Evolutionary conservation across 805 yeast species (phyloP).

Genomic region (Yamadazyma sp.): DNA sequence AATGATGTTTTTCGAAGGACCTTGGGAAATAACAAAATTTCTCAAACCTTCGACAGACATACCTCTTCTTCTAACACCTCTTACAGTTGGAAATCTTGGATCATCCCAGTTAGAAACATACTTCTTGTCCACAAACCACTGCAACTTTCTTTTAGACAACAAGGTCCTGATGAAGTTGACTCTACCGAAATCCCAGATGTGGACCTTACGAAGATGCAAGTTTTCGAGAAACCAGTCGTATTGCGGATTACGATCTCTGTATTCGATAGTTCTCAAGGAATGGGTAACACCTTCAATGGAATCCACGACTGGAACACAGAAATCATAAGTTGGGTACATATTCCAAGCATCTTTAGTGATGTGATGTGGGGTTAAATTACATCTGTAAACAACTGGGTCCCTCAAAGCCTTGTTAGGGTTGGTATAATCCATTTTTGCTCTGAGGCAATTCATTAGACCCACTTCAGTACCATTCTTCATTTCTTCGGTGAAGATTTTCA

Average conservation of each 20-base stretch:
- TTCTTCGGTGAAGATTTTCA: slow-evolving; percentile 80
- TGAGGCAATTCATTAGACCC: slow-evolving; percentile 87
- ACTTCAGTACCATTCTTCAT: slow-evolving; percentile 93
- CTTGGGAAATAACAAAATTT: slow-evolving; percentile 91
- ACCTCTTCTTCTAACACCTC: slow-evolving; percentile 99
- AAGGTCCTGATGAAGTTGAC: slow-evolving; percentile 95
- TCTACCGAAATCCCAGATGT: slow-evolving; percentile 97
- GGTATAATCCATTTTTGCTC: slow-evolving; percentile 94
- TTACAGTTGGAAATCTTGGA: slow-evolving; percentile 98
- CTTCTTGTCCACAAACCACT: slow-evolving; percentile 96
- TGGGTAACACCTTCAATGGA: slow-evolving; percentile 96
- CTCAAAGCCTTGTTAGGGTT: slow-evolving; percentile 92
- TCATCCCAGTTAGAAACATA: slow-evolving; percentile 96
- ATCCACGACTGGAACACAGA: slow-evolving; percentile 97
- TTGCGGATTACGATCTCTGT: slow-evolving; percentile 98
- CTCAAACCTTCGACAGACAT: slow-evolving; percentile 98
- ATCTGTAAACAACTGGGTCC: slow-evolving; percentile 97
- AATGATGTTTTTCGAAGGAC: slow-evolving; percentile 95
- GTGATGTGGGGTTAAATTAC: slow-evolving; percentile 96
- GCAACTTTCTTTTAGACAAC: slow-evolving; percentile 94
- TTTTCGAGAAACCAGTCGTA: slow-evolving; percentile 93
- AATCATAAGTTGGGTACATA: slow-evolving; percentile 97
- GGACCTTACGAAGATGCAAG: slow-evolving; percentile 82
- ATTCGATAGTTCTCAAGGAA: slow-evolving; percentile 96
- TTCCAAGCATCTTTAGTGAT: slow-evolving; percentile 94